A percentile compares a stretch with the other conserved stretches of the same genome.
Evolutionary conservation across 2,329 filamentous ascomycete genomes (phyloP).

Genomic region (Colletotrichum orbiculare): DNA sequence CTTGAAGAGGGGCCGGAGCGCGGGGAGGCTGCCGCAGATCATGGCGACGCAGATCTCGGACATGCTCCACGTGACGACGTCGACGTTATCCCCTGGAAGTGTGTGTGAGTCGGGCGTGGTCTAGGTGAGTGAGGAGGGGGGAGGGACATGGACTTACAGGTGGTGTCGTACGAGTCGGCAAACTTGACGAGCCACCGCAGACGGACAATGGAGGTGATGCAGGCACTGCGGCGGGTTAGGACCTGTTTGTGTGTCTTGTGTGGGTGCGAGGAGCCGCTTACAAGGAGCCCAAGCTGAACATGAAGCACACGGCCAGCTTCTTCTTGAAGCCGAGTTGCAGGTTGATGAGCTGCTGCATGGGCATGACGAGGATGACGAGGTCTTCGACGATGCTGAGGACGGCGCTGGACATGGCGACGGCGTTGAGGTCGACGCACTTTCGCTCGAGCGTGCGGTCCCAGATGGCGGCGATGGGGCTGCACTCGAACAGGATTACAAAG

Average conservation of each 20-base stretch:
- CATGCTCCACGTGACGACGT: slow-evolving; percentile 45
- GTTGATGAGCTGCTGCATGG: slow-evolving; percentile 32
- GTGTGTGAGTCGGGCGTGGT: neutral
- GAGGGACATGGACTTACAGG: slow-evolving; percentile 16
- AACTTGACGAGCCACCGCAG: slow-evolving; percentile 30
- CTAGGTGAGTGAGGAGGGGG: no score
- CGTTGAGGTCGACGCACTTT: slow-evolving; percentile 32
- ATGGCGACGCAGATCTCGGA: slow-evolving; percentile 50
- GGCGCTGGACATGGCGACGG: slow-evolving; percentile 27
- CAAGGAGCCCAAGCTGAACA: slow-evolving; percentile 38
- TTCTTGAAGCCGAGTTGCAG: slow-evolving; percentile 28
- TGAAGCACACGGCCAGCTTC: slow-evolving; percentile 34
- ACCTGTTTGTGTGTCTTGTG: no score
- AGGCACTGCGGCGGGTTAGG: slow-evolving; percentile 29
- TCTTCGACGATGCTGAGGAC: slow-evolving; percentile 37
- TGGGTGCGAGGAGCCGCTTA: slow-evolving; percentile 9
- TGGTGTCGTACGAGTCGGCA: slow-evolving; percentile 19
- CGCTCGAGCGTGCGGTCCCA: slow-evolving; percentile 34
- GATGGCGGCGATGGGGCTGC: slow-evolving; percentile 31
- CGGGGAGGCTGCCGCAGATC: slow-evolving; percentile 53
- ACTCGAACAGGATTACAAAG: slow-evolving; percentile 39
- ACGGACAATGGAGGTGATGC: slow-evolving; percentile 36
- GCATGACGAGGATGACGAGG: slow-evolving; percentile 32
- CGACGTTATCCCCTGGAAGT: slow-evolving; percentile 42
- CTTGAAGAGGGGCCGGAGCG: slow-evolving; percentile 51